These are phyloP conservation scores for Colletotrichum abscissum DNA, from an alignment of 2,329 filamentous ascomycete genomes.

Conservation along the genomic window DNA sequence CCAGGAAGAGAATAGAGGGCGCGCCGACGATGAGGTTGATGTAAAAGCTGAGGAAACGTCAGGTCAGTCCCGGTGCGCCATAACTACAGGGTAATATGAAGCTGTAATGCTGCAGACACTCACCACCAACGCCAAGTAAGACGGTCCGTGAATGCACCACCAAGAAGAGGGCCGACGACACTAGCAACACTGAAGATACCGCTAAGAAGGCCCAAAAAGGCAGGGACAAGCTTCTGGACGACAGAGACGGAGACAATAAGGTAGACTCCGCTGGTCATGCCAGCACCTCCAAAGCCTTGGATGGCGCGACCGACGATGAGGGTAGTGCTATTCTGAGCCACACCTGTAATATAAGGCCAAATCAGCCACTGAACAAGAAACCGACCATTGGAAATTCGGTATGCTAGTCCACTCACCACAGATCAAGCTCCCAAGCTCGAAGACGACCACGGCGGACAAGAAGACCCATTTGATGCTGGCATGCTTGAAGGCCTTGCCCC, in stretches of 20 bases:
- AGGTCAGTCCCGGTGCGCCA: too few species aligned
- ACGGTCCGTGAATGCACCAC: conserved; percentile 47
- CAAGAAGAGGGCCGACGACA: conserved; percentile 46
- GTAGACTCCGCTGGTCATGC: conserved; percentile 47
- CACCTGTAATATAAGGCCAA: not conserved
- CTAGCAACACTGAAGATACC: conserved; percentile 46
- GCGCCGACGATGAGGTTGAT: conserved; percentile 43
- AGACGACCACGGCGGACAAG: conserved; percentile 7
- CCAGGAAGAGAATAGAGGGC: conserved; percentile 41
- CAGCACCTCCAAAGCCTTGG: conserved; percentile 15
- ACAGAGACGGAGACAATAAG: conserved; percentile 41
- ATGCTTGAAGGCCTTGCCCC: conserved; percentile 47
- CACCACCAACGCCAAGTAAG: conserved; percentile 35
- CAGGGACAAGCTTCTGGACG: not conserved
- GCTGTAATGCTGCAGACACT: too few species aligned
- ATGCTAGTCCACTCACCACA: not conserved
- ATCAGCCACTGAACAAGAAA: too few species aligned
- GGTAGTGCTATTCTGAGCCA: not conserved
- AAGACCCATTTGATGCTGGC: conserved; percentile 48
- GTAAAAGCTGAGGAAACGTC: conserved; percentile 1
- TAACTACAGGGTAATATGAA: too few species aligned
- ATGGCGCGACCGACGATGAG: conserved; percentile 26
- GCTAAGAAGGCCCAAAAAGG: conserved; percentile 42
- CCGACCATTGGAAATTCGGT: too few species aligned
- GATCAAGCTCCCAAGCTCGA: conserved; percentile 22